These are phyloP conservation scores for Sporobolomyces pararoseus DNA, from an alignment of 768 basidiomycete genomes.

Conservation along the genomic window DNA sequence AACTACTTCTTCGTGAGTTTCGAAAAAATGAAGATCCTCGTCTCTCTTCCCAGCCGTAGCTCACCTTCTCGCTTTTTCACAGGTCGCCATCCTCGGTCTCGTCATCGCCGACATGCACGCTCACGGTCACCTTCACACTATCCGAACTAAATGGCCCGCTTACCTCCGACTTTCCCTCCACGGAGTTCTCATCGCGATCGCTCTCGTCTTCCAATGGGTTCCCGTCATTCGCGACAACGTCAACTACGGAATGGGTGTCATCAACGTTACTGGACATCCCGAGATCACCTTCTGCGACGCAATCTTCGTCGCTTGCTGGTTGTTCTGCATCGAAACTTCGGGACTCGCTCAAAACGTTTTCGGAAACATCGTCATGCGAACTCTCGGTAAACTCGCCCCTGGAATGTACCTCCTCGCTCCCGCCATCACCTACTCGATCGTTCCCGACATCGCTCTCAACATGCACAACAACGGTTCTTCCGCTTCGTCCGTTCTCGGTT, in stretches of 20 bases:
- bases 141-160: constrained; percentile 45
- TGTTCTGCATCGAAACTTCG: constrained; percentile 45
- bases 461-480: constrained; percentile 40
- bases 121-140: constrained; percentile 46
- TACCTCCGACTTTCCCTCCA: constrained; percentile 44
- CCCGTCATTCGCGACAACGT: constrained; percentile 46
- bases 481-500: constrained; percentile 43
- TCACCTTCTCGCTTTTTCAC: background rate
- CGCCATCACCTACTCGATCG: constrained; percentile 46
- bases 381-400: constrained; percentile 45
- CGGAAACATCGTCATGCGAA: constrained; percentile 47
- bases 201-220: constrained; percentile 45
- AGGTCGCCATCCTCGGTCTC: constrained; percentile 45
- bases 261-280: constrained; percentile 45
- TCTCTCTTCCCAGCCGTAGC: background rate
- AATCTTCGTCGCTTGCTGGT: constrained; percentile 44
- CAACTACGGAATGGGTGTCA: constrained; percentile 42
- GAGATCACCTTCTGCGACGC: constrained; percentile 46
- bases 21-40: too few relatives aligned
- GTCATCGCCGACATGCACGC: constrained; percentile 46
- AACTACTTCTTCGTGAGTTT: constrained; percentile 44
- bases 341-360: constrained; percentile 44
- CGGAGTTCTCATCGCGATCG: constrained; percentile 43
- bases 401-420: constrained; percentile 46
- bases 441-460: constrained; percentile 44